A percentile compares a stretch with the other conserved stretches of the same genome.
These are phyloP conservation scores for Cicer pinnatifidum DNA, from an alignment of 306 rosid genomes.

Conservation along the genomic window DNA sequence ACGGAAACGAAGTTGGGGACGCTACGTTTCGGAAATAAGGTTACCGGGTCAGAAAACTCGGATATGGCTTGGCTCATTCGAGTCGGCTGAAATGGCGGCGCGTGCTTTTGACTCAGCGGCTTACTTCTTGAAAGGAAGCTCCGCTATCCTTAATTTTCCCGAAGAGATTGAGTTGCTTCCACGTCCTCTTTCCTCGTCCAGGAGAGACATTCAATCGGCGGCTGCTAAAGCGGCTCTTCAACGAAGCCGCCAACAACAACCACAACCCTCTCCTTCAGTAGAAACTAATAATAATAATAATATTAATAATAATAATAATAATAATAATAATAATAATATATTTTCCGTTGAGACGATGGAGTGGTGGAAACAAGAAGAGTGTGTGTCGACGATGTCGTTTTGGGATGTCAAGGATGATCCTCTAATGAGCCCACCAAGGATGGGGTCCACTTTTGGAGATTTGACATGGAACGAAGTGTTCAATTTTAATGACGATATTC, in stretches of 20 bases:
- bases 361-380: slow-evolving; percentile 30
- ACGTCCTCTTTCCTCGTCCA: slow-evolving; percentile 51
- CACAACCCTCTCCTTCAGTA: background rate
- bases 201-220: slow-evolving; percentile 58
- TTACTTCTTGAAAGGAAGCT: slow-evolving; percentile 50
- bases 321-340: background rate
- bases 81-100: slow-evolving; percentile 59
- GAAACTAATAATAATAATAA: background rate
- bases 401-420: slow-evolving; percentile 30
- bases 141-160: slow-evolving; percentile 60
- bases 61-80: slow-evolving; percentile 61
- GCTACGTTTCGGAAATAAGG: slow-evolving; percentile 60
- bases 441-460: slow-evolving; percentile 14
- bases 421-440: background rate
- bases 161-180: slow-evolving; percentile 47
- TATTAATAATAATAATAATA: background rate
- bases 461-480: slow-evolving; percentile 42
- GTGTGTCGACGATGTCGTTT: slow-evolving; percentile 25
- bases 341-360: slow-evolving; percentile 10
- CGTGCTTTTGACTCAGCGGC: slow-evolving; percentile 67
- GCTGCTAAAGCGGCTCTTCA: slow-evolving; percentile 58
- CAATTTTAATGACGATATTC: slow-evolving; percentile 37
- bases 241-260: background rate
- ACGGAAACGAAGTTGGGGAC: slow-evolving; percentile 62
- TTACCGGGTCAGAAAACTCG: slow-evolving; percentile 56